Base-by-base conservation (phyloP, 352 stramenopile genomes). In the Paralagenidium karlingii region DNA sequence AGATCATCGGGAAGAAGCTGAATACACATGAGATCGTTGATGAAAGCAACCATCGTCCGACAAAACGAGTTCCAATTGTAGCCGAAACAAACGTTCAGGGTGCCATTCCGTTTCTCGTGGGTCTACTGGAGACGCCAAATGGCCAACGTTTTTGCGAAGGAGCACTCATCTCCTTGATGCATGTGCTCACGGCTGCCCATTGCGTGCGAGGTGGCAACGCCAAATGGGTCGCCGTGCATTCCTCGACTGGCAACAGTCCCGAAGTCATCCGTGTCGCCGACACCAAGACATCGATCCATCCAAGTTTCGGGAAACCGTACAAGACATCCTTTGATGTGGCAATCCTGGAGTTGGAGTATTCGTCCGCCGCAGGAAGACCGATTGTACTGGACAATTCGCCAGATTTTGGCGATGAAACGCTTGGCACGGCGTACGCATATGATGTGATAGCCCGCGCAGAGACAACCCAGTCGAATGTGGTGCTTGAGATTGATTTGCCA, bases 111-210 rank as follows among this genome's bases (percentile, higher is more conserved):
- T n/a, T n/a, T n/a, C n/a, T n/a, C n/a, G n/a, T n/a, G n/a, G n/a
- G n/a, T n/a, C n/a, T n/a, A n/a, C n/a, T n/a, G n/a, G n/a, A n/a
- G n/a, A n/a, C n/a, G n/a, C n/a, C n/a, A n/a, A n/a, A 49, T 3
- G 53, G 46, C 33, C 49, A 45, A 34, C 71, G 63, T 10, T 85
- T 71, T 54, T 87, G 74, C 40, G 74, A 70, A n/a, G 74, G 65
- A 11, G 53, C 65, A 22, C 66, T 87, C 2, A 63, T 87, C 34
- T 52, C 69, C 5, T 48, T 59, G 34, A 51, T 68, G 50, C 83
- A 82, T 34, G 60, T 87, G 8, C 45, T 83, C 26, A 87, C 69
- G 26, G 74, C 74, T 13, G 74, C 55, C 8, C 74, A 87, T 43
- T 87, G 74, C 51, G 63, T 82, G 29, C 66, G 68, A 12, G 52